Base-by-base conservation (phyloP, 257 asterid genomes). In the Nicotiana undulata region DNA sequence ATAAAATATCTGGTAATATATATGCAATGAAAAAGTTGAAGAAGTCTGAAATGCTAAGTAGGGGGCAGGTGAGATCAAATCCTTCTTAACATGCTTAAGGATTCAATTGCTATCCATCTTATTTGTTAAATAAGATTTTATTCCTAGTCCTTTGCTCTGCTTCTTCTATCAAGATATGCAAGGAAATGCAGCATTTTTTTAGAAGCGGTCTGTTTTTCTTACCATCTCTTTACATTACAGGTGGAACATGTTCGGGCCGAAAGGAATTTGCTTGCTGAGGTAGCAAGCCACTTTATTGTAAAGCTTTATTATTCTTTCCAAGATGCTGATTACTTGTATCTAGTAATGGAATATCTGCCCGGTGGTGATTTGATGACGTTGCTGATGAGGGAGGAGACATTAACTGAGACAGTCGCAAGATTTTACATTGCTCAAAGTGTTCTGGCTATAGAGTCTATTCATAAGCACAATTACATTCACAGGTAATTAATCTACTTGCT, bases 281-380 rank as follows among this genome's bases (percentile, higher is more conserved):
- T 93, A 59, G 91, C 88, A 11, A 93, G 98, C 75, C 77, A 79
- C 83, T 93, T 84, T 91, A 94, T 94, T 49, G 97, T 94, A 74
- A 94, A 90, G 80, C 97, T 94, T 64, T 86, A 86, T 84, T 94
- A 89, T 84, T 93, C 98, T 34, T 94, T 94, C 82, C 98, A 94
- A 89, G 98, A 94, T 86, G 83, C 91, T 8, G 98, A 93, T 40
- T 92, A 89, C 87, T 85, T 94, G 87, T 93, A 94, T 83, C 92
- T 94, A 8, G 93, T 93, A 67, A 94, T 94, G 98, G 98, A 94
- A 75, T 94, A 93, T 88, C 92, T 94, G 44, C 93, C 96, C 18
- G 98, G 98, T 61, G 98, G 98, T 26, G 98, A 94, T 88, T 72
- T 94, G 86, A 94, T 94, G 98, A 94, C 94, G 77, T 84, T 94